phyloP scores from a whole-genome alignment of 805 yeast genomes.

The Saturnispora serradocipensis region DNA sequence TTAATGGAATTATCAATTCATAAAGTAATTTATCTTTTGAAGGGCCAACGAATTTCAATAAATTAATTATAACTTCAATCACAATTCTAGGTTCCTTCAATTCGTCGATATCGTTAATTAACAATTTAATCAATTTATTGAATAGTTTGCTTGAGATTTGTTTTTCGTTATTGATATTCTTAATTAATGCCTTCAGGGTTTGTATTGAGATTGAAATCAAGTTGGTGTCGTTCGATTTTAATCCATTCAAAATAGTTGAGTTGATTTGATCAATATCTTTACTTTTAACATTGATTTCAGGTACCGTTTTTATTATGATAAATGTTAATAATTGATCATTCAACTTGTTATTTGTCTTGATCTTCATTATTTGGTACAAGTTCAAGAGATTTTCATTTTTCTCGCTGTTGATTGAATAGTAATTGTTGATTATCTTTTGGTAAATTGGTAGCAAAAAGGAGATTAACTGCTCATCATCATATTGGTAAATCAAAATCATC shows the following conservation, averaged over 20 bases:
- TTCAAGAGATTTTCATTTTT: slow-evolving; percentile 22
- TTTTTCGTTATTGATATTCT: slow-evolving; percentile 25
- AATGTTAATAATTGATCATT: slow-evolving; percentile 35
- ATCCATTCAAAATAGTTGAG: slow-evolving; percentile 27
- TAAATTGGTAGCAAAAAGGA: slow-evolving; percentile 45
- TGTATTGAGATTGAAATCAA: slow-evolving; percentile 40
- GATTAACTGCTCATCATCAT: slow-evolving; percentile 32
- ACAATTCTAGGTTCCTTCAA: slow-evolving; percentile 30
- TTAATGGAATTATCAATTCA: slow-evolving; percentile 24
- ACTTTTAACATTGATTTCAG: slow-evolving; percentile 25
- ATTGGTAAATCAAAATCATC: slow-evolving; percentile 47
- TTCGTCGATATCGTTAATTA: slow-evolving; percentile 6
- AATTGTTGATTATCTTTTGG: slow-evolving; percentile 34
- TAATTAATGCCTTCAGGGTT: slow-evolving; percentile 51
- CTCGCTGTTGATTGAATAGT: slow-evolving; percentile 13
- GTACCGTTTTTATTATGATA: slow-evolving; percentile 35
- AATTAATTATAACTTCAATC: slow-evolving; percentile 42
- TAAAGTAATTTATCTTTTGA: slow-evolving; percentile 18
- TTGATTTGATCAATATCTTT: slow-evolving; percentile 32
- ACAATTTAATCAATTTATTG: not conserved
- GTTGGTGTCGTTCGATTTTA: slow-evolving; percentile 27
- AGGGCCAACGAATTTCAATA: slow-evolving; percentile 29
- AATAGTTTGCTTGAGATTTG: slow-evolving; percentile 36
- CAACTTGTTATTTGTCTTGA: slow-evolving; percentile 12
- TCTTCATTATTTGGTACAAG: slow-evolving; percentile 23